Base-by-base conservation (phyloP, 2,329 filamentous ascomycete genomes). In the Nemania serpens region DNA sequence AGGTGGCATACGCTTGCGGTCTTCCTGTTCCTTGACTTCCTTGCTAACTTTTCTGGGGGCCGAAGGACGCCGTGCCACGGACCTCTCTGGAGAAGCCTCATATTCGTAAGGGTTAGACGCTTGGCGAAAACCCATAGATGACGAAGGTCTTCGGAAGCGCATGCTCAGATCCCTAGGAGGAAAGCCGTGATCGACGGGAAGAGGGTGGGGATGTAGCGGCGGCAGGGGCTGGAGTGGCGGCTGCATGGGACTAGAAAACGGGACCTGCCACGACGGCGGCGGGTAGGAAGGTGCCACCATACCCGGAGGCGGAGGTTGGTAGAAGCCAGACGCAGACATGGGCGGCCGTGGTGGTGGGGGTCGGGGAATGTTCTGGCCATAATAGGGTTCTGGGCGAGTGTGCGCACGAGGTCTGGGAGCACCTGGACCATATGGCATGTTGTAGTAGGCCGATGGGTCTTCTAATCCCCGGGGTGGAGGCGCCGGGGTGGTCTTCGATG, bases 1-100 rank as follows among this genome's bases (percentile, higher is more conserved):
- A 11, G 82, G 82, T 20, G 83, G 82, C 81, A 84, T 83, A 33
- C 75, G 74, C 51, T 68, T 73, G 34, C 78, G 76, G 53, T 82
- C 81, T 1, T 83, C 79, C 0, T 81, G 77, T 4, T 74, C 69
- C 1, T 82, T 78, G 0, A 80, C 76, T 7, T 74, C 69, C 56
- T 77, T 79, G 64, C 69, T 65, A 37, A 45, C 36, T 51, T 70
- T 75, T 68, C 73, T 78, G 12, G 73, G 73, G 36, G 75, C 69
- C 1, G 82, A 83, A n/a, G 77, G 65, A 20, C 79, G 78, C 25
- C 81, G 76, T 5, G 72, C 49, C 1, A 80, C 61, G 3, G 70
- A 71, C 12, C 74, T 70, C 2, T 75, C 70, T 29, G 75, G 71
- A 4, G 79, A 74, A 11, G 62, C 75, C 2, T 80, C 78, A 49